Evolutionary conservation across 495 filamentous ascomycete species (phyloP), one percentile per base, ranked within the genome.

Genomic region (Chaetomidium leptoderma): DNA sequence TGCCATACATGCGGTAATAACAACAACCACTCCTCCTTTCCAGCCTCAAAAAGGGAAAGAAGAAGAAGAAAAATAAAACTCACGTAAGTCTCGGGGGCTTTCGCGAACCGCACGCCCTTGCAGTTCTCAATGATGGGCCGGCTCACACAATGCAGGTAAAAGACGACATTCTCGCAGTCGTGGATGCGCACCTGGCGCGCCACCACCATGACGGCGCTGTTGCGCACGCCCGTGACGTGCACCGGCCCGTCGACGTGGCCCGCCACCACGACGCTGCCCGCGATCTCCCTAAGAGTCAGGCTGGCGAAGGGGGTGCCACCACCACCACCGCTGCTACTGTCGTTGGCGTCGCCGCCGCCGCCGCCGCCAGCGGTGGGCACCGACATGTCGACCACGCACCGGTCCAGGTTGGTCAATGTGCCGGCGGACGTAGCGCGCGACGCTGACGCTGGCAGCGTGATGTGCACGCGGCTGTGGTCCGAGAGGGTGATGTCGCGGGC

Each of bases 41-140:
- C n/a, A n/a, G 2, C 5, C 13, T 11, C 16, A 11, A 35, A 19
- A 30, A 23, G 23, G 32, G 27, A 9, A 47, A 29, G 16, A 17
- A 30, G 43, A 29, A 17, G 8, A 30, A 16, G 16, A n/a, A 33
- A 19, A 16, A 17, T 0, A 23, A 30, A 40, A 79, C 86, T 74
- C 71, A 91, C 86, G 75, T 89, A 87, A 48, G 70, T 69, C 48
- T 75, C 74, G 0, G 88, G 89, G 24, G 92, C 76, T 24, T 86
- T 83, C 8, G 89, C 85, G 70, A 98, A 97, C 36, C 86, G 76
- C 65, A 99, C 79, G 42, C 78, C 78, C 36, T 71, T 81, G 63
- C 92, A 97, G 59, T 91, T 86, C 69, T 99, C 95, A 49, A 99
- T 92, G 60, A 99, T 95, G 2, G 95, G 95, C 55, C 89, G 83